Conservation (phyloP, 2,329 filamentous ascomycete species). For the Colletotrichum zoysiae region DNA sequence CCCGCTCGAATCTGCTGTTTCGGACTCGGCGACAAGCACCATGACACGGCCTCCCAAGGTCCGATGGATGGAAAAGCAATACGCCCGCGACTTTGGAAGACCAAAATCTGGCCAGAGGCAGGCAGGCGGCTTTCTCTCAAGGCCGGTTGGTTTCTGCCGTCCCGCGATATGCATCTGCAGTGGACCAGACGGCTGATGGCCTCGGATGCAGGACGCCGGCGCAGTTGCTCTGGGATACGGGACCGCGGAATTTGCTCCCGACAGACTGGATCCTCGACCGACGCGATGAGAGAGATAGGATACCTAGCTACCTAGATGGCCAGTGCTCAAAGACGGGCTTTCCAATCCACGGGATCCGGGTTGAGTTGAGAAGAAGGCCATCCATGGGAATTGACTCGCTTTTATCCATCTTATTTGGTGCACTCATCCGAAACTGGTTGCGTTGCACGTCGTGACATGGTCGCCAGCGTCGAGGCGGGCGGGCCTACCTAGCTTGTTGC, state of each 20-base stretch:
- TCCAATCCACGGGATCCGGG: constrained; percentile 41
- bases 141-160: background rate
- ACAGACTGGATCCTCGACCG: constrained; percentile 20
- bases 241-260: constrained; percentile 6
- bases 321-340: constrained; percentile 28
- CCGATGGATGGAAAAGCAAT: constrained; percentile 5
- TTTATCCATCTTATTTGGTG: background rate
- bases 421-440: background rate
- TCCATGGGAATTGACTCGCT: background rate
- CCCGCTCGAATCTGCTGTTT: constrained; percentile 2
- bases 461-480: background rate
- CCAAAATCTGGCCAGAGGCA: constrained; percentile 17
- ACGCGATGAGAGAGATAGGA: constrained; percentile 18
- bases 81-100: background rate
- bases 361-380: background rate
- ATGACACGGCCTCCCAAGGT: constrained; percentile 22
- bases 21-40: constrained; percentile 21
- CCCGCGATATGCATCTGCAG: background rate
- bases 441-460: constrained; percentile 19
- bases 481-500: no score
- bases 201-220: no score
- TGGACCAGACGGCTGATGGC: no score
- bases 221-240: no score
- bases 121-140: background rate
- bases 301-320: background rate